Percentiles rank a stretch among this genome's conserved stretches.
These are phyloP conservation scores for Carex littledalei DNA, from an alignment of 176 grass and related monocot genomes.

Conservation along the genomic window DNA sequence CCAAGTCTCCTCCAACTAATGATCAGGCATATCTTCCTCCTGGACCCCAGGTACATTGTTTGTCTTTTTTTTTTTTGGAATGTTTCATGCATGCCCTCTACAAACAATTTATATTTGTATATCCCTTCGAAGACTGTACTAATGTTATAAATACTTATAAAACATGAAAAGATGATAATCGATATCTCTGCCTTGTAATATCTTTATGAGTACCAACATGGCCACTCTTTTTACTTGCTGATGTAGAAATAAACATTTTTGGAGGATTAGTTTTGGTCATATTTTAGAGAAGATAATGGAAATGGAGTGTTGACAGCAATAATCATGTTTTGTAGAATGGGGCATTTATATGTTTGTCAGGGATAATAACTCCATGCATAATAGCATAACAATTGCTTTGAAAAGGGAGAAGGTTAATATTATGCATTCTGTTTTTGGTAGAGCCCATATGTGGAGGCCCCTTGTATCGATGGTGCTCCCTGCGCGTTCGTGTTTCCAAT, in stretches of 20 bases:
- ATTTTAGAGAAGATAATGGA: background rate
- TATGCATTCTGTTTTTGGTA: constrained; percentile 32
- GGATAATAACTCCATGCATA: background rate
- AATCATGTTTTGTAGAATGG: background rate
- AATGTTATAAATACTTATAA: background rate
- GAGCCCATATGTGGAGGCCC: constrained; percentile 96
- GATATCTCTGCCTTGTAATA: background rate
- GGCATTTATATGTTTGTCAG: background rate
- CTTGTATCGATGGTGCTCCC: constrained; percentile 48
- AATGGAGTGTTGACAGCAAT: background rate
- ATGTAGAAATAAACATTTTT: background rate
- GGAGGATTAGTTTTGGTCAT: background rate
- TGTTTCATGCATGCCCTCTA: background rate
- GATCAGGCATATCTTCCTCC: constrained; percentile 36
- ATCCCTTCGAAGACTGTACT: background rate
- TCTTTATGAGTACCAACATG: background rate
- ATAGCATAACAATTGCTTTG: background rate
- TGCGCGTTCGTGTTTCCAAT: constrained; percentile 68
- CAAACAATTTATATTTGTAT: background rate
- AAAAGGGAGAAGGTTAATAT: constrained; percentile 4
- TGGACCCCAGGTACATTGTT: constrained; percentile 52
- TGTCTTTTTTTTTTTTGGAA: background rate
- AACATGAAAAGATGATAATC: background rate
- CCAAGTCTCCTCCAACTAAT: constrained; percentile 28
- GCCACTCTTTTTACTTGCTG: background rate